Base-by-base conservation (phyloP, 2,329 filamentous ascomycete species). In the Aspergillus aculeatus region DNA sequence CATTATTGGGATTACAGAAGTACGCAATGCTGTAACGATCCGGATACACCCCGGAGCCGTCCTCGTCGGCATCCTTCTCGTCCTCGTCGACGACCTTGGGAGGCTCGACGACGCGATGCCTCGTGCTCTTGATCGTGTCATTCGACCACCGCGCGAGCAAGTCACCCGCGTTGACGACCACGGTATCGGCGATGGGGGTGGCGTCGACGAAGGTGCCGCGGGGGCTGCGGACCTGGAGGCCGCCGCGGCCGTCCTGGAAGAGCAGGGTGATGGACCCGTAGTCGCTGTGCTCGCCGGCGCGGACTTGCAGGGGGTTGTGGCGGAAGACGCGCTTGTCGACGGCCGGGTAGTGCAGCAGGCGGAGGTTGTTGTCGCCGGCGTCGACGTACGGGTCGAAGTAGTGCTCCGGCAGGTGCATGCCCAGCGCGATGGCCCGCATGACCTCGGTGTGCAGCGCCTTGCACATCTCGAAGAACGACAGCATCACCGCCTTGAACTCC, bases 111-210 rank as follows among this genome's bases (percentile, higher is more conserved):
- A 97, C 93, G 11, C 92, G 86, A 75, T 97, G 93, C 61, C 92
- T 86, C 4, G 93, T 97, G 71, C 90, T 94, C 78, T 90, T 92
- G 78, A 97, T 96, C 4, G 85, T 89, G 70, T 96, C 91, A 71
- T 97, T 97, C 64, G 89, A 91, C 93, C 92, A 96, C 55, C 92
- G 82, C 1, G 91, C 89, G 53, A 97, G 80, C 66, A 97, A 73
- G 72, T 97, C 93, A 1, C 92, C 93, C 0, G 92, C 92, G 70
- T 97, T 97, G 64, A 96, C 85, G 11, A 97, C 91, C 47, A 95
- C 89, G 0, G 91, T 92, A 57, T 87, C 88, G 38, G 86, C 81
- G 61, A 96, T 94, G 0, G 93, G 92, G 6, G 85, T 91, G 1
- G 91, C 93, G 69, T 96, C 86, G 44, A 96, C 86, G 69, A 93